These are phyloP conservation scores for Vaccinium corymbosum DNA, from an alignment of 148 eudicot species.

Conservation along the genomic window DNA sequence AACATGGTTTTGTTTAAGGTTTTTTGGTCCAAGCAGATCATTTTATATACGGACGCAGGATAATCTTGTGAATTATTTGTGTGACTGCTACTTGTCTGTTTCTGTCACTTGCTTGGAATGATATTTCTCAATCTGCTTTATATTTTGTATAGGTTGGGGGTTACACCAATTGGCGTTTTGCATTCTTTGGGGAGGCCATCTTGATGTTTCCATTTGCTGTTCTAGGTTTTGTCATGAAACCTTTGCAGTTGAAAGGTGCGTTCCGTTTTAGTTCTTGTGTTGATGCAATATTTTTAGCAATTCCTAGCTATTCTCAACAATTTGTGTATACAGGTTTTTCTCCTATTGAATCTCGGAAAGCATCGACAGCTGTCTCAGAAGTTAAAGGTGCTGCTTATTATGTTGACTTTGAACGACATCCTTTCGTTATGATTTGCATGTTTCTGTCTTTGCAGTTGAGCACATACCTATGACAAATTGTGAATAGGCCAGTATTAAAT, in stretches of 20 bases:
- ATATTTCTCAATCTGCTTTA: not conserved
- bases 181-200: conserved; percentile 73
- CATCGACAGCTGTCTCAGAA: conserved; percentile 35
- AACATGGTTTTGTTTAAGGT: not conserved
- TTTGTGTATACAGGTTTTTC: conserved; percentile 53
- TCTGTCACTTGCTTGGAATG: not conserved
- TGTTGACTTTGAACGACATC: not conserved
- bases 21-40: conserved; percentile 26
- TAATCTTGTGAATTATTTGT: conserved; percentile 50
- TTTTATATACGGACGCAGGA: conserved; percentile 43
- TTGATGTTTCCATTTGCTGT: conserved; percentile 89
- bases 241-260: conserved; percentile 82
- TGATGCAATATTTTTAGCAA: conserved; percentile 9
- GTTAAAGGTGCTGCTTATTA: conserved; percentile 53
- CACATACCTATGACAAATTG: conserved; percentile 9
- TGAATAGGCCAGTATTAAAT: conserved; percentile 37
- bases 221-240: conserved; percentile 84
- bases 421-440: not conserved
- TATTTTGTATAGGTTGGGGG: conserved; percentile 61
- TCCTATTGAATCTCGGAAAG: conserved; percentile 48
- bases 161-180: conserved; percentile 72
- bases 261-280: not conserved
- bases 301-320: conserved; percentile 16
- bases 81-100: not conserved
- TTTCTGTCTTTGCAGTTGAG: conserved; percentile 6